Percentiles rank a stretch among this genome's conserved stretches.
Conservation (phyloP, 305 asterid species). For the Fraxinus dipetala region DNA sequence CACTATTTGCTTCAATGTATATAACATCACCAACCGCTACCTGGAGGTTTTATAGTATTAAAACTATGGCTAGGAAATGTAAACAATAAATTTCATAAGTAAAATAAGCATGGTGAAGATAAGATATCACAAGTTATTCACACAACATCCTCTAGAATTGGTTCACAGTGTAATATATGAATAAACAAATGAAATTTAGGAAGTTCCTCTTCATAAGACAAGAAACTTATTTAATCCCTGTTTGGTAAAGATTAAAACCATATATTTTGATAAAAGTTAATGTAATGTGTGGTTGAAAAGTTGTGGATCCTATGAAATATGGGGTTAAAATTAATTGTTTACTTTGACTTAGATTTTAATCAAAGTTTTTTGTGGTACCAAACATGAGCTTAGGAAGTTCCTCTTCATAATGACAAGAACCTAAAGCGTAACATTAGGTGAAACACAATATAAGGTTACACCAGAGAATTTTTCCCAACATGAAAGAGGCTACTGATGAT, state of each 20-base stretch:
- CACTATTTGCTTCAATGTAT: slow-evolving; percentile 90
- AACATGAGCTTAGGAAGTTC: not conserved
- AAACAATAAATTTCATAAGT: not conserved
- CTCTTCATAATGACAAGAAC: not conserved
- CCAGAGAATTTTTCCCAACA: not conserved
- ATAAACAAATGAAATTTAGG: not conserved
- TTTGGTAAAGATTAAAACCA: too few relatives aligned
- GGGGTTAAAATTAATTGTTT: too few relatives aligned
- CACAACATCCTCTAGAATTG: not conserved
- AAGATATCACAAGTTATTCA: not conserved
- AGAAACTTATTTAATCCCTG: not conserved
- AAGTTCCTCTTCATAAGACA: not conserved
- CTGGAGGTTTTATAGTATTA: slow-evolving; percentile 33
- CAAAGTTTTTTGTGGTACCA: too few relatives aligned
- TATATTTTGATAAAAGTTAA: too few relatives aligned
- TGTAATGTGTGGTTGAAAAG: too few relatives aligned
- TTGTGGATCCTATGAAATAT: too few relatives aligned
- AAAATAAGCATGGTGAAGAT: not conserved
- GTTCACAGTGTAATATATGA: not conserved
- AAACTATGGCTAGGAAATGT: not conserved
- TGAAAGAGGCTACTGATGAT: not conserved
- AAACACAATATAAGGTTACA: not conserved
- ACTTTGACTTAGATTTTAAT: too few relatives aligned
- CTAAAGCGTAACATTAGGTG: not conserved
- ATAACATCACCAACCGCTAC: slow-evolving; percentile 99